Percentiles rank a stretch among this genome's conserved stretches.
Conservation (phyloP, 192 early-diverging fungal species). For the Cetraspora pellucida region DNA sequence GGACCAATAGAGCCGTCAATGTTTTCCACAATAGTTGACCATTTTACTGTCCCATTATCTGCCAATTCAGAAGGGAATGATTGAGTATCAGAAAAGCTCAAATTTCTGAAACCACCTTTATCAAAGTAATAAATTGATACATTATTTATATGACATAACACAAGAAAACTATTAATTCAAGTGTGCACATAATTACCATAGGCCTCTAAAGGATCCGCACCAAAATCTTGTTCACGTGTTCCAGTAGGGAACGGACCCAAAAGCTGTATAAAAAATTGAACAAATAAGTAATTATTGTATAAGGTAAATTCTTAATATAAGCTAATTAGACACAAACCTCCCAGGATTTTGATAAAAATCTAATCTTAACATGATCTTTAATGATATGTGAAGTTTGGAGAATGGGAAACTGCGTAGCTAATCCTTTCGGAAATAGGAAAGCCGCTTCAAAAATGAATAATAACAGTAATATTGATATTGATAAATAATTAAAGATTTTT, state of each 20-base stretch:
- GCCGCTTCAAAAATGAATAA: too few species aligned
- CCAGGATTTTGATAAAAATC: too few species aligned
- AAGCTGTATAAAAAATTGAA: slow-evolving; percentile 38
- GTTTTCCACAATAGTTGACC: slow-evolving; percentile 56
- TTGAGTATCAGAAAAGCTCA: slow-evolving; percentile 51
- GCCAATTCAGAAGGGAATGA: slow-evolving; percentile 71
- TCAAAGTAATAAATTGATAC: background rate
- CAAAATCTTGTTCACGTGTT: slow-evolving; percentile 61
- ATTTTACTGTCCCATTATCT: slow-evolving; percentile 57
- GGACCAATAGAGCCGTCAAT: slow-evolving; percentile 58
- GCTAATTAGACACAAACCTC: too few species aligned
- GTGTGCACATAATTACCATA: slow-evolving; percentile 54
- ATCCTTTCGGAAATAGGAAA: too few species aligned
- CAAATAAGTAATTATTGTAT: too few species aligned
- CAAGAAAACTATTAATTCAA: background rate
- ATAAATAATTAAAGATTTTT: too few species aligned
- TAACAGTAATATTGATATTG: too few species aligned
- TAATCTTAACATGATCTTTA: too few species aligned
- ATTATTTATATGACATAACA: background rate
- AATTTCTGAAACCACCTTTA: slow-evolving; percentile 64
- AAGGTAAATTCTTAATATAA: too few species aligned
- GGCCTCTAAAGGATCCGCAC: slow-evolving; percentile 69
- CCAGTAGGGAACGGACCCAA: slow-evolving; percentile 73
- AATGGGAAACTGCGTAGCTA: too few species aligned
- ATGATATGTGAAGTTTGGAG: too few species aligned